Evolutionary conservation across 192 early-diverging fungal genomes (phyloP).

Genomic region (Rhizophagus clarus): DNA sequence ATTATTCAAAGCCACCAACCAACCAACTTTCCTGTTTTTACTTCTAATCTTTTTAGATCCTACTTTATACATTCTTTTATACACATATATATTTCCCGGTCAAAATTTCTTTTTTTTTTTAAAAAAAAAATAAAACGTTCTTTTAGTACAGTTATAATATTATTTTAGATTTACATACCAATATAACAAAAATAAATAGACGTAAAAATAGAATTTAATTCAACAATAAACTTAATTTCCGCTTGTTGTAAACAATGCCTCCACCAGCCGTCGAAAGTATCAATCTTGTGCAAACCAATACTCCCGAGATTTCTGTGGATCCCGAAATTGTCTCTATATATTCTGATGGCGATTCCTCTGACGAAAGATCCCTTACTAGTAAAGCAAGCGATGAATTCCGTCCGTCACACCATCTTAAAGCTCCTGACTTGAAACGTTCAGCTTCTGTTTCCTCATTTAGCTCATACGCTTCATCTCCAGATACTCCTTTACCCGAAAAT

Average conservation of each 20-base stretch:
- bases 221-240: too few species aligned
- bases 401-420: conserved; percentile 34
- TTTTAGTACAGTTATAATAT: too few species aligned
- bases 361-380: background rate
- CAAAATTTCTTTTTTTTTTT: background rate
- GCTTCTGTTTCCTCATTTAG: conserved; percentile 43
- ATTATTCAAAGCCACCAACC: too few species aligned
- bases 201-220: too few species aligned
- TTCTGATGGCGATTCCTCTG: conserved; percentile 3
- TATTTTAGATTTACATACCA: too few species aligned
- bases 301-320: background rate
- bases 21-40: too few species aligned
- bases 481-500: background rate
- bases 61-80: background rate
- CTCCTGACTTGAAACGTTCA: conserved; percentile 41
- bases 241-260: background rate
- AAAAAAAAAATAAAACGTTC: background rate
- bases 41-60: background rate
- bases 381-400: conserved; percentile 15
- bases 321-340: background rate
- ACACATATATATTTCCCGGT: background rate
- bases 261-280: background rate
- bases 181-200: too few species aligned
- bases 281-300: background rate
- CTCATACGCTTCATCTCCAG: conserved; percentile 44